Conservation (phyloP, 441 rosid genomes). For the Croton setiger region DNA sequence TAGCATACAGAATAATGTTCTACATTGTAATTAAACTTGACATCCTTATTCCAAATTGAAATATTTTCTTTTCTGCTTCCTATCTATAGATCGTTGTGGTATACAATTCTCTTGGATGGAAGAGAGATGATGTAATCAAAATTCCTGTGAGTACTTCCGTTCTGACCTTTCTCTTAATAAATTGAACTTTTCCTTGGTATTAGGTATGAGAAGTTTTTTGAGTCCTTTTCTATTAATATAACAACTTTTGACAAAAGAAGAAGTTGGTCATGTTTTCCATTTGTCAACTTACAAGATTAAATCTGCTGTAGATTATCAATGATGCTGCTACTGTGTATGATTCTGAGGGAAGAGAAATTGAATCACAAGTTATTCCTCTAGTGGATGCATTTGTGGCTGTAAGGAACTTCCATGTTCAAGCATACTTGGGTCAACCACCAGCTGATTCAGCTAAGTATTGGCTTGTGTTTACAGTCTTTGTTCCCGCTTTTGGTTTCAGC, state of each 20-base stretch:
- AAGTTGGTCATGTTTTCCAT: conserved; percentile 2
- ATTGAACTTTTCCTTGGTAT: conserved; percentile 6
- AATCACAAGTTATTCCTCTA: conserved; percentile 79
- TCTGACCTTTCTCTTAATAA: conserved; percentile 16
- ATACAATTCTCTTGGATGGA: conserved; percentile 98
- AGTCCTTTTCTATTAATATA: background rate
- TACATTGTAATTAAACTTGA: conserved; percentile 8
- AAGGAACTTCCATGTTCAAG: conserved; percentile 72
- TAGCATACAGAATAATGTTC: conserved; percentile 9
- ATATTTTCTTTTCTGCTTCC: conserved; percentile 22
- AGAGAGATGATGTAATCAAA: conserved; percentile 76
- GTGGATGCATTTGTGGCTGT: conserved; percentile 49
- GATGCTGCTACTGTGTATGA: conserved; percentile 69
- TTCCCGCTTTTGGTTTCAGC: conserved; percentile 94
- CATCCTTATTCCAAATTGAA: conserved; percentile 21
- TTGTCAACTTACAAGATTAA: conserved; percentile 6
- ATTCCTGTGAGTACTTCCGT: conserved; percentile 69
- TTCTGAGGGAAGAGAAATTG: conserved; percentile 79
- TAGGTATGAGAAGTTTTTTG: background rate
- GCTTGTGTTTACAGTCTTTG: conserved; percentile 81
- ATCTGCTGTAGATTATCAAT: conserved; percentile 51
- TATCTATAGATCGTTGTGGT: conserved; percentile 61
- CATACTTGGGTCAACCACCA: conserved; percentile 74
- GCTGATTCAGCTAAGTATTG: conserved; percentile 65
- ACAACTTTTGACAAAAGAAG: conserved; percentile 3